Base-by-base conservation (phyloP, 2,329 filamentous ascomycete species). In the Cryphonectria nitschkei region DNA sequence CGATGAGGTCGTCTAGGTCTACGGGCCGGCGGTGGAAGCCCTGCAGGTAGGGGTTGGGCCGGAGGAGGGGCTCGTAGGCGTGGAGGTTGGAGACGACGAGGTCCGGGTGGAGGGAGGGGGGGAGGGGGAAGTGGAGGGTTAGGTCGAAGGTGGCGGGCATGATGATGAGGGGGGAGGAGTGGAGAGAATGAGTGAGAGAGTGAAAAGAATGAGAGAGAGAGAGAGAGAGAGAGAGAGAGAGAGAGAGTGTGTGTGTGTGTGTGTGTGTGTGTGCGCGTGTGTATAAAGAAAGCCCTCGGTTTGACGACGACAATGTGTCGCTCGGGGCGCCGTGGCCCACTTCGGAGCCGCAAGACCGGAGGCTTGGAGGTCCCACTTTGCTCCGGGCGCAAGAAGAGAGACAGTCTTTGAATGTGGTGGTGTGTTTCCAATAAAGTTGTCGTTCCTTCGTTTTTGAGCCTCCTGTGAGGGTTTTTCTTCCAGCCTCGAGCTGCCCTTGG, bases 41-140 rank as follows among this genome's bases (percentile, higher is more conserved):
- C 43, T 68, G 46, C 16, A 73, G 68, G 62, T 73, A 72, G 16
- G 72, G 72, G 58, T 72, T 68, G 19, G 72, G 72, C 14, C 37
- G 69, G 61, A 74, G 72, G 32, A 73, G 69, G 19, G 71, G 72
- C 68, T 72, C 69, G 71, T 67, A 74, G 58, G 69, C 54, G 37
- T 73, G 69, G 0, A 86, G 78, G 16, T 79, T 76, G 37, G 77
- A 76, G 72, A 85, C 58, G 70, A 85, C 80, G 56, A 76, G 76
- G 11, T 77, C 72, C 0, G 83, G 82, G 8, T 81, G 74, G 29
- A 84, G 75, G 56, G 75, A 76, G 43, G 79, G 74, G 26, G 84
- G 84, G n/a, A 85, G 77, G 16, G 84, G 81, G 67, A 82, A 77
- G 65, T 81, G 77, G 52, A 84, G 80, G 68, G 77, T 78, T 72